These are phyloP conservation scores for Boletus reticuloceps DNA, from an alignment of 768 basidiomycete genomes.

Conservation along the genomic window DNA sequence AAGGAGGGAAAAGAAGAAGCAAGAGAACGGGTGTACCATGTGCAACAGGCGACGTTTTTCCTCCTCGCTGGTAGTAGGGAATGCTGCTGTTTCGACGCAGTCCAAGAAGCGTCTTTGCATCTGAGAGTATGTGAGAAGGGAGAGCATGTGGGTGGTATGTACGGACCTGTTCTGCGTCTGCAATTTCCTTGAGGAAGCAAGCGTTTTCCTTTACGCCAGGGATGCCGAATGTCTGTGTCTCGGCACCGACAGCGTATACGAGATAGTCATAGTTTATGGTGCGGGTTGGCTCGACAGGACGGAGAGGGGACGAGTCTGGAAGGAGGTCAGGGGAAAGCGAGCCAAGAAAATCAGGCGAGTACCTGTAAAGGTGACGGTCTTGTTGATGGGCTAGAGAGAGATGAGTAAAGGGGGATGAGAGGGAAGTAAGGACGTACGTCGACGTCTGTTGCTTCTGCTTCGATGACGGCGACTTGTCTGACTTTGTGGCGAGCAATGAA, in stretches of 20 bases:
- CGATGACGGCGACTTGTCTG: constrained; percentile 84
- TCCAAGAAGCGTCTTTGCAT: constrained; percentile 86
- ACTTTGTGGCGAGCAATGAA: constrained; percentile 92
- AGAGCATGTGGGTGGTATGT: background rate
- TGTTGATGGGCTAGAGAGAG: constrained; percentile 61
- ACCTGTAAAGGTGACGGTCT: constrained; percentile 92
- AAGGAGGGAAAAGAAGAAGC: background rate
- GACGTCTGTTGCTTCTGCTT: constrained; percentile 89
- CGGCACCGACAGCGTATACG: constrained; percentile 93
- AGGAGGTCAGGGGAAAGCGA: background rate
- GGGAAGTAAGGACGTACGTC: constrained; percentile 50
- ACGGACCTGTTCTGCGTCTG: constrained; percentile 84
- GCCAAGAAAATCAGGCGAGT: constrained; percentile 18
- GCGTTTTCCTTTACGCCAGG: constrained; percentile 92
- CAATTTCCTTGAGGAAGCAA: constrained; percentile 98
- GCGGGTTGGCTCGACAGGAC: constrained; percentile 41
- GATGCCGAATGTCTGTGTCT: constrained; percentile 93
- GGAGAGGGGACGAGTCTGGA: constrained; percentile 27
- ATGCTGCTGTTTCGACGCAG: constrained; percentile 92
- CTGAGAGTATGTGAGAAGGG: constrained; percentile 32
- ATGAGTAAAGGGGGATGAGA: background rate
- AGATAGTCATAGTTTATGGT: constrained; percentile 95
- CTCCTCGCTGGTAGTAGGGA: constrained; percentile 81
- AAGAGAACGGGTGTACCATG: constrained; percentile 52
- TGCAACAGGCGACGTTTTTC: constrained; percentile 91